phyloP scores from a whole-genome alignment of 169 alveolate genomes.

The Cryptosporidium ryanae region DNA sequence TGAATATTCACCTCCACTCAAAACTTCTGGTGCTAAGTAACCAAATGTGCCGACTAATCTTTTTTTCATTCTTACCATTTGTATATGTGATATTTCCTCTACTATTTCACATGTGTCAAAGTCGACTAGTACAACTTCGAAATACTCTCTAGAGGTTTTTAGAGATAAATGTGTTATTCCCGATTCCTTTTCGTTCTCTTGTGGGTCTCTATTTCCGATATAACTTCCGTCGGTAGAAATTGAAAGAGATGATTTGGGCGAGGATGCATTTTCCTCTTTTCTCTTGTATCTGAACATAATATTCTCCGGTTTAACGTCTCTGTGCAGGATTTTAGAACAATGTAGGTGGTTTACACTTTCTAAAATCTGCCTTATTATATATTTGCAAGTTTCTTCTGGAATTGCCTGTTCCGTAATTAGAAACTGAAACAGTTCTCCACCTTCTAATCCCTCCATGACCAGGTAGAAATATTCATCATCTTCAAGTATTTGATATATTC shows the following conservation, averaged over 20 bases:
- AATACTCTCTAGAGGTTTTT: constrained; percentile 64
- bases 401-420: constrained; percentile 86
- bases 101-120: constrained; percentile 87
- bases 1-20: constrained; percentile 87
- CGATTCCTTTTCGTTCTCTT: constrained; percentile 20
- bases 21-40: constrained; percentile 83
- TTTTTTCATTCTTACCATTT: constrained; percentile 77
- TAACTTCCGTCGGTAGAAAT: constrained; percentile 71
- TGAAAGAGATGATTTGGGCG: constrained; percentile 79
- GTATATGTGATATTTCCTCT: constrained; percentile 72
- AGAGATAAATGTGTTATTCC: constrained; percentile 54
- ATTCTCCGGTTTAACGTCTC: constrained; percentile 89
- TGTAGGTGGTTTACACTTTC: constrained; percentile 87
- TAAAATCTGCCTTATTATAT: constrained; percentile 87
- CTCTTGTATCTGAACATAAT: constrained; percentile 81
- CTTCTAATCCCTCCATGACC: constrained; percentile 88
- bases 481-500: constrained; percentile 87
- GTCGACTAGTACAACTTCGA: constrained; percentile 83
- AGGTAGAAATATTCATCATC: constrained; percentile 84
- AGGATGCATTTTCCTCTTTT: constrained; percentile 47
- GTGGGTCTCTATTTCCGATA: not conserved
- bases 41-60: constrained; percentile 88
- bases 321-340: constrained; percentile 81
- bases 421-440: constrained; percentile 91
- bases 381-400: constrained; percentile 89